Evolutionary conservation across 768 basidiomycete species (phyloP).

Genomic region (Boletus rufocinnamomeus): DNA sequence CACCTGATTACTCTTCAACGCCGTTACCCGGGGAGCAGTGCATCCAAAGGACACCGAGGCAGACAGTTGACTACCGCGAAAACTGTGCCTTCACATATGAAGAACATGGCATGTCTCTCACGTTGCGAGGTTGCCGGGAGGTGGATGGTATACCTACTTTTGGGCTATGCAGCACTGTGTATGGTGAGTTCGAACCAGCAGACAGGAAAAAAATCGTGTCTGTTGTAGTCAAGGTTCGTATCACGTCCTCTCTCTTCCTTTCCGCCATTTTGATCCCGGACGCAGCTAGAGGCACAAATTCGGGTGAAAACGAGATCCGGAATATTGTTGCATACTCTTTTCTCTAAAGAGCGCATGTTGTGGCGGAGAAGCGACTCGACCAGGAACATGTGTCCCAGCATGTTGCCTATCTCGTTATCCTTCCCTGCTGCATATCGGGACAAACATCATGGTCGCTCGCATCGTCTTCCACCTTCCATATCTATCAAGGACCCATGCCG

Average conservation of each 20-base stretch:
- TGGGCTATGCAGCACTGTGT: conserved; percentile 32
- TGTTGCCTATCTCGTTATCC: conserved; percentile 32
- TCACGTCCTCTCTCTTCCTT: neutral
- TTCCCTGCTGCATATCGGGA: conserved; percentile 34
- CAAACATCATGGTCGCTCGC: conserved; percentile 17
- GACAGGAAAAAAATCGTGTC: conserved; percentile 31
- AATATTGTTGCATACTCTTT: conserved; percentile 14
- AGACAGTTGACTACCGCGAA: conserved; percentile 11
- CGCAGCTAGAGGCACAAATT: conserved; percentile 30
- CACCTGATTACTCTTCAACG: conserved; percentile 59
- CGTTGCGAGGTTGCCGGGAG: conserved; percentile 34
- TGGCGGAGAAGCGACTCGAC: conserved; percentile 23
- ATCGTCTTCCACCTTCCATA: conserved; percentile 36
- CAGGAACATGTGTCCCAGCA: conserved; percentile 26
- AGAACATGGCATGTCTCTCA: conserved; percentile 34
- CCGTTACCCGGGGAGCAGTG: conserved; percentile 53
- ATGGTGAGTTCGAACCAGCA: conserved; percentile 31
- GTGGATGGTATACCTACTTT: conserved; percentile 32
- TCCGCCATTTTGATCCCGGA: neutral
- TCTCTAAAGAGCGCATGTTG: conserved; percentile 27
- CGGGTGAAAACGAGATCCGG: conserved; percentile 18
- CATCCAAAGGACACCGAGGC: conserved; percentile 48
- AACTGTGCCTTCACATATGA: conserved; percentile 34
- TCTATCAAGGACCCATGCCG: conserved; percentile 27
- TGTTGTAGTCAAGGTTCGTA: conserved; percentile 31